Conservation (phyloP, 2,329 filamentous ascomycete genomes). For the Plenodomus biglobosus region DNA sequence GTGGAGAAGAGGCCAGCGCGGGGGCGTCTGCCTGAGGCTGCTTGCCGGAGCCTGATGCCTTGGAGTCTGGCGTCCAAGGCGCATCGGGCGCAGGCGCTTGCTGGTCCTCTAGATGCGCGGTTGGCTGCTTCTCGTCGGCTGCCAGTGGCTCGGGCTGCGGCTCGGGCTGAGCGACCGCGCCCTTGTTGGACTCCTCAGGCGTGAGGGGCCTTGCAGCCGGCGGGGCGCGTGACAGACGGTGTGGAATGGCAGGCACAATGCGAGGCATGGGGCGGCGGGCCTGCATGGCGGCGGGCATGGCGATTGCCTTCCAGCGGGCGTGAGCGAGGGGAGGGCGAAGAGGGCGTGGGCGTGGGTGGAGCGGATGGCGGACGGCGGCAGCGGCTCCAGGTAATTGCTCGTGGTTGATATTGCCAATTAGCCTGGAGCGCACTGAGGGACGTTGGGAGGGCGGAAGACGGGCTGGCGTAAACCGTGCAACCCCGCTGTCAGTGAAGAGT, state of each 20-base stretch:
- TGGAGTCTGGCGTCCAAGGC: slow-evolving; percentile 36
- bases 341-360: neutral
- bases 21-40: slow-evolving; percentile 8
- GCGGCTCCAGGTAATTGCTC: slow-evolving; percentile 49
- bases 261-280: slow-evolving; percentile 31
- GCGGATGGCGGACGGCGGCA: slow-evolving; percentile 15
- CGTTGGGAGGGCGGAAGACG: slow-evolving; percentile 13
- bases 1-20: slow-evolving; percentile 17
- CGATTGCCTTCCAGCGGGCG: slow-evolving; percentile 2
- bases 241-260: slow-evolving; percentile 44
- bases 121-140: slow-evolving; percentile 11
- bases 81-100: slow-evolving; percentile 12
- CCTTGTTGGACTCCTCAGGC: slow-evolving; percentile 29
- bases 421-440: slow-evolving; percentile 44
- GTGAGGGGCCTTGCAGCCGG: slow-evolving; percentile 31
- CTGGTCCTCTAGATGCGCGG: slow-evolving; percentile 16
- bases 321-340: too few species aligned
- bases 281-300: slow-evolving; percentile 28
- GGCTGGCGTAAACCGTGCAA: slow-evolving; percentile 9
- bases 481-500: slow-evolving; percentile 9
- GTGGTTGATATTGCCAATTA: slow-evolving; percentile 39
- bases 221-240: slow-evolving; percentile 34
- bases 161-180: slow-evolving; percentile 16
- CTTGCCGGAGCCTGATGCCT: slow-evolving; percentile 18
- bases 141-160: slow-evolving; percentile 15